phyloP scores from a whole-genome alignment of 106 monocot genomes.

The Xerophyta viscosa region DNA sequence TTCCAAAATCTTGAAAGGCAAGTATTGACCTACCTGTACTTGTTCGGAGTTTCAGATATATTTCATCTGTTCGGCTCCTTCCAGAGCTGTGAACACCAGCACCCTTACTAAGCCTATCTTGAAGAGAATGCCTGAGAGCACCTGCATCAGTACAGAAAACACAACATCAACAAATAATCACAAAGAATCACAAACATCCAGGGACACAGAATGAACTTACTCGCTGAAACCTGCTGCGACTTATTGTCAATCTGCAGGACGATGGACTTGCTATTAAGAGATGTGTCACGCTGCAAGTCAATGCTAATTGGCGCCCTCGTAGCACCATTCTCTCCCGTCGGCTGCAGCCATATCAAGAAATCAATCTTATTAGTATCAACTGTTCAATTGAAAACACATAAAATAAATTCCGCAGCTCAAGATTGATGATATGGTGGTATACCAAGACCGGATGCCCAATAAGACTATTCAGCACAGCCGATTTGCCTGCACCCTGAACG shows the following conservation, averaged over 20 bases:
- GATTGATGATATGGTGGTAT: constrained; percentile 15
- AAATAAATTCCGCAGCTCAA: neutral
- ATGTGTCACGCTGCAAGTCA: constrained; percentile 59
- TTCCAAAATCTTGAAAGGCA: no score
- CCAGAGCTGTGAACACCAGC: constrained; percentile 38
- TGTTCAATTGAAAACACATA: no score
- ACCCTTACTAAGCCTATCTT: constrained; percentile 85
- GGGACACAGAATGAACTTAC: constrained; percentile 29
- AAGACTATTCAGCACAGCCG: constrained; percentile 87
- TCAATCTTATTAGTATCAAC: no score
- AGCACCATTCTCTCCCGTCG: constrained; percentile 95
- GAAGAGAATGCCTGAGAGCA: constrained; percentile 87
- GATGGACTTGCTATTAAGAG: constrained; percentile 72
- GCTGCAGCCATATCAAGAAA: no score
- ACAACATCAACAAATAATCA: no score
- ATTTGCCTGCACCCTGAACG: constrained; percentile 88
- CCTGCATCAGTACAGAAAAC: constrained; percentile 31
- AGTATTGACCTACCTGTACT: constrained; percentile 70
- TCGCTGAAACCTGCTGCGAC: constrained; percentile 96
- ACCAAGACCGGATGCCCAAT: constrained; percentile 96
- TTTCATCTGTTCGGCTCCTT: constrained; percentile 62
- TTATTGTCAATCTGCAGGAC: constrained; percentile 85
- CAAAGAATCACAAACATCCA: no score
- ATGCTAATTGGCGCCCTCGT: constrained; percentile 84
- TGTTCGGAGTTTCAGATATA: constrained; percentile 75